phyloP scores from a whole-genome alignment of 2,329 filamentous ascomycete species.

The Xylariaceae sp. region DNA sequence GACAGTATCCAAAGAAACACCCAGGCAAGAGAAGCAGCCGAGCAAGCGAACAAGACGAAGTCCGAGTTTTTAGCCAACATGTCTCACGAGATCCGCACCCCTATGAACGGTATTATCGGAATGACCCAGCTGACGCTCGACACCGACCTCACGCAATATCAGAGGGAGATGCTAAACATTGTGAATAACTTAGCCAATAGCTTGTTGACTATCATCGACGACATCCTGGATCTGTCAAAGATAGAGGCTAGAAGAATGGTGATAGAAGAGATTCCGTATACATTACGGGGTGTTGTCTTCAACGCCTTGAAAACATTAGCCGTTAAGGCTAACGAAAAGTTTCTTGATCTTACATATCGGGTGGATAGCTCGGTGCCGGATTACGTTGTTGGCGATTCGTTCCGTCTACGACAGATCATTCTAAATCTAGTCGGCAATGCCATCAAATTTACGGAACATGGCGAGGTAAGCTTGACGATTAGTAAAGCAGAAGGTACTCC shows the following conservation, averaged over 20 bases:
- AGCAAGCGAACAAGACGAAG: constrained; percentile 96
- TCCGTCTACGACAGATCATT: constrained; percentile 94
- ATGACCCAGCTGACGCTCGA: constrained; percentile 98
- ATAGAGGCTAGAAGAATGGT: constrained; percentile 98
- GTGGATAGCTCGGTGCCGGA: constrained; percentile 93
- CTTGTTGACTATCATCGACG: constrained; percentile 93
- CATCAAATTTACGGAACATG: constrained; percentile 98
- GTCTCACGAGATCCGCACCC: constrained; percentile 97
- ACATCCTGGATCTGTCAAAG: constrained; percentile 74
- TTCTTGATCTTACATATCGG: constrained; percentile 87
- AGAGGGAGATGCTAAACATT: constrained; percentile 97
- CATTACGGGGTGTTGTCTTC: constrained; percentile 90
- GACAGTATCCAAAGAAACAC: constrained; percentile 98
- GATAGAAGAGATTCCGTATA: constrained; percentile 97
- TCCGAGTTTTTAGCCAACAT: constrained; percentile 98
- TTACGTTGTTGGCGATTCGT: constrained; percentile 93
- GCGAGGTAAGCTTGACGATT: constrained; percentile 94
- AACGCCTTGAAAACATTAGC: constrained; percentile 95
- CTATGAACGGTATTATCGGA: constrained; percentile 96
- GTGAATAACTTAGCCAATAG: constrained; percentile 97
- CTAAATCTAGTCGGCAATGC: constrained; percentile 96
- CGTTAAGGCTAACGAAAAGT: constrained; percentile 97
- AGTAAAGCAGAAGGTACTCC: constrained; percentile 65
- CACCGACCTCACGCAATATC: constrained; percentile 90
- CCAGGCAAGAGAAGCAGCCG: constrained; percentile 90